Percentiles rank a stretch among this genome's conserved stretches.
phyloP scores from a whole-genome alignment of 768 basidiomycete genomes.

The Galerina marginata region DNA sequence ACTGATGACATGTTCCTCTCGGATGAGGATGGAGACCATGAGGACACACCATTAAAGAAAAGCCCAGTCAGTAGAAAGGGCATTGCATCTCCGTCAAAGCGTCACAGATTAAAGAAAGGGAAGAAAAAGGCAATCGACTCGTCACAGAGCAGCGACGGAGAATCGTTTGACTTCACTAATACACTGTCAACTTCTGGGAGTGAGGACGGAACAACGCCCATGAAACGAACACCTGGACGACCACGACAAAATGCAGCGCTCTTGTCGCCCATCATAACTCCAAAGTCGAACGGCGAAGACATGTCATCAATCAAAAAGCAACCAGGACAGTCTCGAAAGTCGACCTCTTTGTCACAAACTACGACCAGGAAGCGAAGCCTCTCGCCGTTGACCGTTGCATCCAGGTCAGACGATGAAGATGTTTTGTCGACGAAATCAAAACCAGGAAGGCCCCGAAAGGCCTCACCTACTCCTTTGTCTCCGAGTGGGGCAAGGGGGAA shows the following conservation, averaged over 20 bases:
- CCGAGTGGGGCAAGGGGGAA: no score
- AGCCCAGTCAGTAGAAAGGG: conserved; percentile 6
- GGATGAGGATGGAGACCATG: conserved; percentile 31
- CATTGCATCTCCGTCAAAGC: not conserved
- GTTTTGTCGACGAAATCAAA: conserved; percentile 7
- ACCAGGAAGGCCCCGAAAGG: conserved; percentile 13
- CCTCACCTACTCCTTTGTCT: not conserved
- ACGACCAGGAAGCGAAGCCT: not conserved
- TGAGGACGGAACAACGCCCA: conserved; percentile 4
- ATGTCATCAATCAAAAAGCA: no score
- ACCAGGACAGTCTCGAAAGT: no score
- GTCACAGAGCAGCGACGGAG: conserved; percentile 22
- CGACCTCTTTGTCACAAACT: not conserved
- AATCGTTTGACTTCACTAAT: conserved; percentile 21
- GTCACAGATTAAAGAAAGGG: conserved; percentile 3
- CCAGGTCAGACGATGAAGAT: not conserved
- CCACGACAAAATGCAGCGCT: conserved; percentile 7
- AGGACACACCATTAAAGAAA: conserved; percentile 12
- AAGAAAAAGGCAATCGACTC: conserved; percentile 12
- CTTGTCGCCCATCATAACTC: not conserved
- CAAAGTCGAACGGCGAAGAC: no score
- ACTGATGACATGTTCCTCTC: conserved; percentile 41
- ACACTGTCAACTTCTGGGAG: conserved; percentile 21
- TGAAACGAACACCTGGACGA: conserved; percentile 16
- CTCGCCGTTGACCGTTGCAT: conserved; percentile 1